Evolutionary conservation across 2,329 filamentous ascomycete species (phyloP).

Genomic region (Rutstroemia sp.): DNA sequence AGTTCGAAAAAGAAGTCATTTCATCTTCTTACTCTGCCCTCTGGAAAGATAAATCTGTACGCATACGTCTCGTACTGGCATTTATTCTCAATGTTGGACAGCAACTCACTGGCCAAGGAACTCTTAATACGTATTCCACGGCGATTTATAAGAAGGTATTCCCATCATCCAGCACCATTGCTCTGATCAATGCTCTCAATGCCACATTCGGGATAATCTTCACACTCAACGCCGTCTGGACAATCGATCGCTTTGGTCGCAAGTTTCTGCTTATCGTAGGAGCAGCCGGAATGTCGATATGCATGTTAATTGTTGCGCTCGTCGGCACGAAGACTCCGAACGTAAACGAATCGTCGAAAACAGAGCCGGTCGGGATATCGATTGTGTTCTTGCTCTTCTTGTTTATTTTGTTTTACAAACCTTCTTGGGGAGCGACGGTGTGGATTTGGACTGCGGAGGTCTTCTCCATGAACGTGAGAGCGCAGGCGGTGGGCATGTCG

Average conservation of each 20-base stretch:
- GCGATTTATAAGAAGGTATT: slow-evolving; percentile 67
- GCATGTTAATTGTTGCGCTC: slow-evolving; percentile 58
- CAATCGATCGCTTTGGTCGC: slow-evolving; percentile 62
- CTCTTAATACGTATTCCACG: slow-evolving; percentile 64
- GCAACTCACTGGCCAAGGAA: slow-evolving; percentile 60
- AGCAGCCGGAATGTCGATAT: slow-evolving; percentile 58
- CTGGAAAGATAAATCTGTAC: slow-evolving; percentile 62
- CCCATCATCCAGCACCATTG: slow-evolving; percentile 49
- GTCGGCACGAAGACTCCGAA: slow-evolving; percentile 50
- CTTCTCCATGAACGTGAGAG: slow-evolving; percentile 63
- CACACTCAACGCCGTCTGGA: slow-evolving; percentile 66
- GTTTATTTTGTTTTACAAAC: slow-evolving; percentile 62
- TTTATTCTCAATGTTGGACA: slow-evolving; percentile 60
- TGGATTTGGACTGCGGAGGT: slow-evolving; percentile 67
- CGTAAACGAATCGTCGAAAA: slow-evolving; percentile 25
- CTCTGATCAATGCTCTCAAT: slow-evolving; percentile 66
- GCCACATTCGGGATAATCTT: slow-evolving; percentile 66
- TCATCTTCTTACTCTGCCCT: slow-evolving; percentile 55
- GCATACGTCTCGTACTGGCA: slow-evolving; percentile 58
- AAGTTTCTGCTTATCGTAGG: slow-evolving; percentile 63
- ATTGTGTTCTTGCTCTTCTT: slow-evolving; percentile 63
- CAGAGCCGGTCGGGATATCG: slow-evolving; percentile 48
- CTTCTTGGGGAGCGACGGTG: slow-evolving; percentile 60
- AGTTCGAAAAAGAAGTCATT: slow-evolving; percentile 65
- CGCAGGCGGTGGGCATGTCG: slow-evolving; percentile 61